These are phyloP conservation scores for Penicillium sp. DNA, from an alignment of 2,329 filamentous ascomycete species.

Conservation along the genomic window DNA sequence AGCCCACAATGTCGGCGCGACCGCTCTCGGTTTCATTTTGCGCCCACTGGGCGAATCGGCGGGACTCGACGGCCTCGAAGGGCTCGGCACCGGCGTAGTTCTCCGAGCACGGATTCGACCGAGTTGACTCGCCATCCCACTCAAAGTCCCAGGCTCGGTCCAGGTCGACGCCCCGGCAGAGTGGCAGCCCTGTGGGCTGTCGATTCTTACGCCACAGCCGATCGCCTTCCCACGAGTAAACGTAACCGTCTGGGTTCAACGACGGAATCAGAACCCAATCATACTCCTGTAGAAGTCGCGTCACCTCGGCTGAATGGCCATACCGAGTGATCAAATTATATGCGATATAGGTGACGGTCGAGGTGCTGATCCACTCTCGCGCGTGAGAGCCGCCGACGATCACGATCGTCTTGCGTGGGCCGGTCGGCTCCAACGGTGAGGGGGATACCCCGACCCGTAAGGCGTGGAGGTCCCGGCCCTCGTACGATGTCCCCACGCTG, in stretches of 20 bases:
- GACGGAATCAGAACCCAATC: constrained; percentile 86
- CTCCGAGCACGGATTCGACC: constrained; percentile 81
- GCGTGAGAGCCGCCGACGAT: constrained; percentile 85
- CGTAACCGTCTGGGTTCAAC: constrained; percentile 88
- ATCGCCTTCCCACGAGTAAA: constrained; percentile 87
- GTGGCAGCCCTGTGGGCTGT: constrained; percentile 72
- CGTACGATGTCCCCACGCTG: constrained; percentile 75
- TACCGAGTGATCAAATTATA: constrained; percentile 82
- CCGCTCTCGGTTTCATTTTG: constrained; percentile 66
- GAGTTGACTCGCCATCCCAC: constrained; percentile 65
- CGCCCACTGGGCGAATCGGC: constrained; percentile 72
- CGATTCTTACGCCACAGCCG: constrained; percentile 89
- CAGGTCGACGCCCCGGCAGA: constrained; percentile 83
- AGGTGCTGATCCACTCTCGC: constrained; percentile 92
- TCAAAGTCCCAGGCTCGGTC: constrained; percentile 80
- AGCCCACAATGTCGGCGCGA: constrained; percentile 71
- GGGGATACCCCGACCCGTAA: constrained; percentile 65
- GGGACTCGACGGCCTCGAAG: constrained; percentile 77
- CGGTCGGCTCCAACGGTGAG: constrained; percentile 38
- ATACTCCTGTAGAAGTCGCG: constrained; percentile 72
- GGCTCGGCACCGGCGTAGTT: constrained; percentile 77
- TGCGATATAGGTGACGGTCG: constrained; percentile 82
- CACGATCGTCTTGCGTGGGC: constrained; percentile 67
- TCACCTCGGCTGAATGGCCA: constrained; percentile 64
- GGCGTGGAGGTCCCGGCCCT: constrained; percentile 79